Base-by-base conservation (phyloP, 2,329 filamentous ascomycete genomes). In the Aspergillus jensenii region DNA sequence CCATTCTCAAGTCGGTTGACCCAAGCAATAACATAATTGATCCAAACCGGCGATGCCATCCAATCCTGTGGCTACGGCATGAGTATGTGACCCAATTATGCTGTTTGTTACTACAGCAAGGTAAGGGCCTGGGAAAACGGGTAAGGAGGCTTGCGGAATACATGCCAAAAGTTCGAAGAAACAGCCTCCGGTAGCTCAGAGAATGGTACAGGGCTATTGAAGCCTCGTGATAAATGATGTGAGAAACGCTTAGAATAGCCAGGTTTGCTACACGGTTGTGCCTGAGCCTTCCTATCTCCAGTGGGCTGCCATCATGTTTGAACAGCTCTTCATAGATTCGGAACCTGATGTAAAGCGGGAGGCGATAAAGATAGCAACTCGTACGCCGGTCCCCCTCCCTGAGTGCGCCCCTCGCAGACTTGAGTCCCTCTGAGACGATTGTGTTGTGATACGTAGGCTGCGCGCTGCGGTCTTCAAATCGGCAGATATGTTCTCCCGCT, bases 221-320 rank as follows among this genome's bases (percentile, higher is more conserved):
- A 12, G 60, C 56, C 56, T 63, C 63, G 33, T 65, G 63, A 47
- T 63, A 65, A 27, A 65, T 60, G 27, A 48, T 19, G 39, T 65
- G 60, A 1, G 55, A 63, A 21, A 55, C 62, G 19, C 59, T 59
- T n/a, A 65, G 54, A 35, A 65, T 59, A 7, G 57, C 57, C 23
- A 64, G 39, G 14, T 59, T 49, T 27, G 46, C 58, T 3, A 53
- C 44, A 7, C 48, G 25, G 15, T 50, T 58, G 8, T 39, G 41
- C n/a, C 43, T 40, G 15, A 56, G 53, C 3, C 45, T 60, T 35
- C 59, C 59, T 17, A 63, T 53, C 47, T 64, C 60, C n/a, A 65
- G 27, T 15, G 51, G 3, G 19, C 40, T 56, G 27, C 43, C 44
- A 27, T 60, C 41, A n/a, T 61, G 50, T 3, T 40, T 39, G 52